Evolutionary conservation across 805 yeast genomes (phyloP).

Genomic region (Ogataea saltuana): DNA sequence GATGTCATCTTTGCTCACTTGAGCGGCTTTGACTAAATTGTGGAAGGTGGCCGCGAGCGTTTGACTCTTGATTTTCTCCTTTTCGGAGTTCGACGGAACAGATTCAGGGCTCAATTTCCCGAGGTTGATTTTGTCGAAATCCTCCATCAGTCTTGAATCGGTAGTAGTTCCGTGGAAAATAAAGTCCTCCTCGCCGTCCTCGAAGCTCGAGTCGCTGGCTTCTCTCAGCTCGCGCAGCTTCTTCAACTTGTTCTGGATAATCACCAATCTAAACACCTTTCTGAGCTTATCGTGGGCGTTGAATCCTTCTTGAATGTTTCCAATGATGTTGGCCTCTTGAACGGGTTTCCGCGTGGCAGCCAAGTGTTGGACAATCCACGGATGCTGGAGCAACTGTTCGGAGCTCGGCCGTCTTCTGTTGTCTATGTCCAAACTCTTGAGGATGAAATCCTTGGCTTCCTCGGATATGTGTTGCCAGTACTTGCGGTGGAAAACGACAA

Average conservation of each 20-base stretch:
- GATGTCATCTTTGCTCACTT: conserved; percentile 34
- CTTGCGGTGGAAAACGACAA: conserved; percentile 81
- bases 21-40: conserved; percentile 34
- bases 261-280: conserved; percentile 82
- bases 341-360: conserved; percentile 18
- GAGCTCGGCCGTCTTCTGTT: conserved; percentile 73
- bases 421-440: conserved; percentile 65
- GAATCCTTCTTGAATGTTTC: conserved; percentile 76
- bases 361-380: conserved; percentile 66
- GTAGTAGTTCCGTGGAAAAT: conserved; percentile 37
- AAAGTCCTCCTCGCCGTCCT: conserved; percentile 36
- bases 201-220: conserved; percentile 46
- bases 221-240: conserved; percentile 64
- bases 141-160: conserved; percentile 44
- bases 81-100: conserved; percentile 6
- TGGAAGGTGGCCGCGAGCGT: conserved; percentile 35
- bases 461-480: conserved; percentile 83
- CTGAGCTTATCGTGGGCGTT: conserved; percentile 81
- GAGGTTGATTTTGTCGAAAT: conserved; percentile 22
- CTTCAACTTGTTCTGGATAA: conserved; percentile 74
- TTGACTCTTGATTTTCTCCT: conserved; percentile 25
- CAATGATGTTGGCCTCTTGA: conserved; percentile 64
- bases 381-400: conserved; percentile 59
- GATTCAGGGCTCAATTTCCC: not conserved
- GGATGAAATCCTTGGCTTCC: conserved; percentile 79